These are phyloP conservation scores for Stephanodiscus minutulus DNA, from an alignment of 108 stramenopile genomes.

Conservation along the genomic window DNA sequence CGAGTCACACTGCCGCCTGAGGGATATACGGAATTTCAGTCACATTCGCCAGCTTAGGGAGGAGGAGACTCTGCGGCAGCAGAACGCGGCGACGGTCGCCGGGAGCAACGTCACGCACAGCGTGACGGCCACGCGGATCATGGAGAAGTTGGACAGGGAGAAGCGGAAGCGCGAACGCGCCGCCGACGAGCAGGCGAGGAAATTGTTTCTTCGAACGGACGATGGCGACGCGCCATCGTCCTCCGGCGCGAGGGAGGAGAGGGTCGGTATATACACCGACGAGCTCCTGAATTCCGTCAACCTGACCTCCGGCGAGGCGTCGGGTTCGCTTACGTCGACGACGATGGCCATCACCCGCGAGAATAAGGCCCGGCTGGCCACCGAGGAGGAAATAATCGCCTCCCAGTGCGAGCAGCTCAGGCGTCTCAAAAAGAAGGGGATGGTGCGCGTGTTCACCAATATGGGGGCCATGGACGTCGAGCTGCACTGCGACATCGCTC, in stretches of 20 bases:
- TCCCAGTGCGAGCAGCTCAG: slow-evolving; percentile 75
- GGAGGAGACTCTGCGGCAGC: not conserved
- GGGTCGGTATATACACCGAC: slow-evolving; percentile 59
- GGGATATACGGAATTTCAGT: slow-evolving; percentile 78
- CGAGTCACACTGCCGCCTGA: slow-evolving; percentile 41
- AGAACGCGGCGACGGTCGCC: not conserved
- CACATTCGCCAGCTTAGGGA: slow-evolving; percentile 63
- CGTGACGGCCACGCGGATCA: slow-evolving; percentile 78
- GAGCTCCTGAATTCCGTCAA: slow-evolving; percentile 62
- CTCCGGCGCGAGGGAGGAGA: slow-evolving; percentile 24
- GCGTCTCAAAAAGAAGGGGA: slow-evolving; percentile 85
- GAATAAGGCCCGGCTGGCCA: slow-evolving; percentile 73
- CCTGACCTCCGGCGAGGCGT: slow-evolving; percentile 72
- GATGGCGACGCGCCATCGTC: slow-evolving; percentile 10
- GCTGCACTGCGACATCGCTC: slow-evolving; percentile 92
- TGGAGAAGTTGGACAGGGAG: slow-evolving; percentile 75
- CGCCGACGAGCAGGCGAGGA: slow-evolving; percentile 37
- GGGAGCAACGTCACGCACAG: slow-evolving; percentile 59
- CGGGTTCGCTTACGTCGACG: slow-evolving; percentile 79
- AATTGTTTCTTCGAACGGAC: slow-evolving; percentile 20
- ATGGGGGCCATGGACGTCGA: slow-evolving; percentile 90
- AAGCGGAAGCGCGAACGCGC: slow-evolving; percentile 46
- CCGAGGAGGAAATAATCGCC: slow-evolving; percentile 85
- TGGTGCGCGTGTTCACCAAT: slow-evolving; percentile 82
- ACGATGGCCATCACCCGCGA: slow-evolving; percentile 52